Conservation (phyloP, 2,329 filamentous ascomycete species). For the Cercospora citrullina region DNA sequence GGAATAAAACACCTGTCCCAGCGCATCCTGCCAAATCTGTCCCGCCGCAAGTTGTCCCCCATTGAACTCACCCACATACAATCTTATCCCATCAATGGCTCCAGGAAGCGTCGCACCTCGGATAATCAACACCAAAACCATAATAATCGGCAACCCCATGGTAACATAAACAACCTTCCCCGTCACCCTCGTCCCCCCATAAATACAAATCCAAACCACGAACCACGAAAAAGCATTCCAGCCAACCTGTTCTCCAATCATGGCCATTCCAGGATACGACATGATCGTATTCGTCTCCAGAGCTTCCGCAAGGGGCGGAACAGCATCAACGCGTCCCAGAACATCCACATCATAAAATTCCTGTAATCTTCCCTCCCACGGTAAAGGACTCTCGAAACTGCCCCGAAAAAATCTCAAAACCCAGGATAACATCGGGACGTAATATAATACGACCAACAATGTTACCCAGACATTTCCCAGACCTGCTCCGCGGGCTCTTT, state of each 20-base stretch:
- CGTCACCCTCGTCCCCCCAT: slow-evolving; percentile 58
- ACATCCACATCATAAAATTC: slow-evolving; percentile 54
- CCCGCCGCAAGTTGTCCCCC: slow-evolving; percentile 53
- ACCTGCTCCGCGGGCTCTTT: slow-evolving; percentile 55
- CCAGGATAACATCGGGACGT: slow-evolving; percentile 59
- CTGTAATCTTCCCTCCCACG: slow-evolving; percentile 51
- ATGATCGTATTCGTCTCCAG: slow-evolving; percentile 47
- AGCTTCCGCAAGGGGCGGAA: slow-evolving; percentile 37
- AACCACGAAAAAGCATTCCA: slow-evolving; percentile 63
- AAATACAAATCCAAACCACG: slow-evolving; percentile 60
- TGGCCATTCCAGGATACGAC: slow-evolving; percentile 48
- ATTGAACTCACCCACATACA: slow-evolving; percentile 54
- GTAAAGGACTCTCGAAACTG: slow-evolving; percentile 56
- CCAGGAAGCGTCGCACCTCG: slow-evolving; percentile 56
- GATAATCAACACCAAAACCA: slow-evolving; percentile 59
- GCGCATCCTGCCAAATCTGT: slow-evolving; percentile 60
- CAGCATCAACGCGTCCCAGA: slow-evolving; percentile 50
- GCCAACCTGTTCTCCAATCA: slow-evolving; percentile 59
- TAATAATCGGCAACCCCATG: slow-evolving; percentile 59
- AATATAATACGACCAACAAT: slow-evolving; percentile 58
- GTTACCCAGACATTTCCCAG: slow-evolving; percentile 55
- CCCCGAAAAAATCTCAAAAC: slow-evolving; percentile 61
- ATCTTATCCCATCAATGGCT: slow-evolving; percentile 52
- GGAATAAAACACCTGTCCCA: slow-evolving; percentile 55
- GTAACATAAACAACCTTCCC: slow-evolving; percentile 63